phyloP scores from a whole-genome alignment of 768 basidiomycete genomes.

The Pleurotus cornucopiae region DNA sequence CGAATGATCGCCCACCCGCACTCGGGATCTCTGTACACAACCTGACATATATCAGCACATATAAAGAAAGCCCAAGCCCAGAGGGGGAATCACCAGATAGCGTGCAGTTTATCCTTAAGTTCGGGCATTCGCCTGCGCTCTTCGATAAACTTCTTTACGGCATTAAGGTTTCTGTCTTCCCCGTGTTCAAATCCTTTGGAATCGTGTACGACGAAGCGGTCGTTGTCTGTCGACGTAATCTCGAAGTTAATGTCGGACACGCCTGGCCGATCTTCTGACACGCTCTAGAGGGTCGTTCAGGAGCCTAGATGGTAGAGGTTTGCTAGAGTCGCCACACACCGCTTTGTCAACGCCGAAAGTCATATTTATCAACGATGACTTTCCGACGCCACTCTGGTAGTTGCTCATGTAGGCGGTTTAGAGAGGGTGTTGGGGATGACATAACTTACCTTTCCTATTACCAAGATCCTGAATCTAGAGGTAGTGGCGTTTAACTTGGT shows the following conservation, averaged over 20 bases:
- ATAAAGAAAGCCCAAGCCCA: background rate
- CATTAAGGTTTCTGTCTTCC: conserved; percentile 8
- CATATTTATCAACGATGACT: conserved; percentile 12
- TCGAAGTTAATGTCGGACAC: conserved; percentile 11
- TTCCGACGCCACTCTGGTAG: conserved; percentile 8
- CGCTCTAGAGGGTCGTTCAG: background rate
- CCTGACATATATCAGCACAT: conserved; percentile 14
- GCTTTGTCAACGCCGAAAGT: conserved; percentile 10
- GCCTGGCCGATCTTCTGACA: conserved; percentile 8
- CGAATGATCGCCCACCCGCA: conserved; percentile 18
- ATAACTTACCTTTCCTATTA: conserved; percentile 1
- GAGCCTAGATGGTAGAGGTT: background rate
- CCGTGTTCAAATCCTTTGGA: conserved; percentile 15
- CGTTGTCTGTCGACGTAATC: conserved; percentile 10
- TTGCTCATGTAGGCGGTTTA: background rate
- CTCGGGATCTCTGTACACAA: conserved; percentile 24
- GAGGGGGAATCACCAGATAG: conserved; percentile 19
- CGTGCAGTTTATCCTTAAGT: conserved; percentile 19
- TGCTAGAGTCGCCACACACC: conserved; percentile 1
- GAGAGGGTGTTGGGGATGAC: background rate
- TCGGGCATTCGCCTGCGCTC: background rate
- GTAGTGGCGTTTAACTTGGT: background rate
- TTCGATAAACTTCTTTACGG: conserved; percentile 10
- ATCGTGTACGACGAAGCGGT: conserved; percentile 13
- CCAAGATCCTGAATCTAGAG: conserved; percentile 1